These are phyloP conservation scores for Boletus reticulatus DNA, from an alignment of 768 basidiomycete species.

Conservation along the genomic window DNA sequence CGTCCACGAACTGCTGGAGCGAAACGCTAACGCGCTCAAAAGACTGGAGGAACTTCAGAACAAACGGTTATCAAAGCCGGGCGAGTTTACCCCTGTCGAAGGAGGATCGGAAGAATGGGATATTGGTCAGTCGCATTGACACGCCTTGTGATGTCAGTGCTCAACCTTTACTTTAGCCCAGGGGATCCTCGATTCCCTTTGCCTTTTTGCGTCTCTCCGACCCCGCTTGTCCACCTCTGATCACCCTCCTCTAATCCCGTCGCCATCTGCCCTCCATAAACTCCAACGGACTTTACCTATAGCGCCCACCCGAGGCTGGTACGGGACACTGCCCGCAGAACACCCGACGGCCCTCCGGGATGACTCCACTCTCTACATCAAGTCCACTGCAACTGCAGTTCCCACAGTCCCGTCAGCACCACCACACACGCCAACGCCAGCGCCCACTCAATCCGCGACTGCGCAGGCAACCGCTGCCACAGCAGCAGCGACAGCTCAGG, in stretches of 20 bases:
- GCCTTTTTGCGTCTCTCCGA: conserved; percentile 65
- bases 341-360: conserved; percentile 65
- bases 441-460: conserved; percentile 26
- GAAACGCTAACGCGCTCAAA: conserved; percentile 61
- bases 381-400: conserved; percentile 38
- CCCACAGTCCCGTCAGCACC: conserved; percentile 34
- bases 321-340: conserved; percentile 64
- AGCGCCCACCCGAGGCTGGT: conserved; percentile 63
- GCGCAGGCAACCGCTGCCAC: conserved; percentile 21
- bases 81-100: conserved; percentile 48
- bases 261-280: conserved; percentile 61
- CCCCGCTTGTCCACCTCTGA: conserved; percentile 52
- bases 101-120: conserved; percentile 83
- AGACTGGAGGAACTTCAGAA: conserved; percentile 67
- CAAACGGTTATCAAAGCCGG: conserved; percentile 47
- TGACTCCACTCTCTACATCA: conserved; percentile 70
- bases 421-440: conserved; percentile 36
- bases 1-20: conserved; percentile 64
- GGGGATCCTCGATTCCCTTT: conserved; percentile 68
- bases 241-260: conserved; percentile 54
- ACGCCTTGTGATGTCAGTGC: conserved; percentile 1
- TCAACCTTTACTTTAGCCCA: conserved; percentile 50
- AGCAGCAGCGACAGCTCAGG: conserved; percentile 24
- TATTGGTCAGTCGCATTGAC: conserved; percentile 50
- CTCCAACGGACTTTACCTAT: conserved; percentile 69